A percentile compares a stretch with the other conserved stretches of the same genome.
These are phyloP conservation scores for Talaromyces sp. DNA, from an alignment of 2,329 filamentous ascomycete genomes.

Conservation along the genomic window DNA sequence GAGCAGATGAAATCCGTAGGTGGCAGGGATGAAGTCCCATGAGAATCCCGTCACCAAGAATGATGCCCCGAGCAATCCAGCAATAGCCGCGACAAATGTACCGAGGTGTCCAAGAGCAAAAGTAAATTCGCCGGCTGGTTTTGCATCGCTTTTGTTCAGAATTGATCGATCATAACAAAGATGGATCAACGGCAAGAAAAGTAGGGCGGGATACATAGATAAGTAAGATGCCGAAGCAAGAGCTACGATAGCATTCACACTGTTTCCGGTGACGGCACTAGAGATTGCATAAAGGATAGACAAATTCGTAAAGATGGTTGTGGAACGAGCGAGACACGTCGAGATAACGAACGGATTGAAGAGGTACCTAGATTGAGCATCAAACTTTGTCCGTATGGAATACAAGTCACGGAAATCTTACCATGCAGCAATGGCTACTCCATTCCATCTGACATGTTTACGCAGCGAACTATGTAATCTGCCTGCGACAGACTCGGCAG, in stretches of 20 bases:
- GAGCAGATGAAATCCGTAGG: slow-evolving; percentile 88
- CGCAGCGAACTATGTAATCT: slow-evolving; percentile 75
- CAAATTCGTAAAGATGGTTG: slow-evolving; percentile 81
- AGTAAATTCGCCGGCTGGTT: slow-evolving; percentile 26
- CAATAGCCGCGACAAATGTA: slow-evolving; percentile 55
- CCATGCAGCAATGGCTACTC: slow-evolving; percentile 73
- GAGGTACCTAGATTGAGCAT: slow-evolving; percentile 62
- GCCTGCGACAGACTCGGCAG: slow-evolving; percentile 71
- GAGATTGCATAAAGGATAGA: slow-evolving; percentile 81
- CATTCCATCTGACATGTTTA: slow-evolving; percentile 69
- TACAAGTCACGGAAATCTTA: slow-evolving; percentile 38
- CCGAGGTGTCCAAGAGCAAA: slow-evolving; percentile 57
- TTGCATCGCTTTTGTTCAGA: slow-evolving; percentile 12
- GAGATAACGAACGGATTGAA: slow-evolving; percentile 94
- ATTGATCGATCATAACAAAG: slow-evolving; percentile 67
- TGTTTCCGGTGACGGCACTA: slow-evolving; percentile 71
- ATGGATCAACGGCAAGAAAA: slow-evolving; percentile 77
- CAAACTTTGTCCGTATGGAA: neutral
- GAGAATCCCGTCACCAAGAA: slow-evolving; percentile 70
- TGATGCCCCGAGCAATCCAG: slow-evolving; percentile 66
- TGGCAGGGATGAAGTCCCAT: slow-evolving; percentile 83
- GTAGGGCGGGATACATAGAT: slow-evolving; percentile 83
- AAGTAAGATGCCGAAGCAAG: slow-evolving; percentile 85
- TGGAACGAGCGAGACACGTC: slow-evolving; percentile 85
- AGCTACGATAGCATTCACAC: slow-evolving; percentile 74